A percentile compares a stretch with the other conserved stretches of the same genome.
Conservation (phyloP, 805 yeast genomes). For the Ogataea populi-albae region DNA sequence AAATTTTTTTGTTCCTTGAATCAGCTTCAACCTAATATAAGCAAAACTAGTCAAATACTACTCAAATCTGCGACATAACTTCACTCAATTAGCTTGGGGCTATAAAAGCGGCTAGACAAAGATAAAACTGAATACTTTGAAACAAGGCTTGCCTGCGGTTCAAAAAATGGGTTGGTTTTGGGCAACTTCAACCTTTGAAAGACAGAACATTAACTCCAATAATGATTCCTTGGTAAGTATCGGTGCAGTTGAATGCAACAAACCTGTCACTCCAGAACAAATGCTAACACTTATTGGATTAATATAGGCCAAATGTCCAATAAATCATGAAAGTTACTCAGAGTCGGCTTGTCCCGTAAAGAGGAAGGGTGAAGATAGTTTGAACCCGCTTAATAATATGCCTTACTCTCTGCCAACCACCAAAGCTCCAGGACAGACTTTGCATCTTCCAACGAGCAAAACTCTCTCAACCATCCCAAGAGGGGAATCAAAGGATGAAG, state of each 20-base stretch:
- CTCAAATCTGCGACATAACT: no score
- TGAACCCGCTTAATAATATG: slow-evolving; percentile 89
- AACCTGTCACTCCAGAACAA: background rate
- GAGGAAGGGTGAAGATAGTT: slow-evolving; percentile 31
- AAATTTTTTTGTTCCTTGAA: no score
- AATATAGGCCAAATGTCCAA: slow-evolving; percentile 26
- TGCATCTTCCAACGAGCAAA: slow-evolving; percentile 78
- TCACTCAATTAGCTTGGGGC: no score
- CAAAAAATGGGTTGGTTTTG: slow-evolving; percentile 77
- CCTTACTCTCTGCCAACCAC: slow-evolving; percentile 67
- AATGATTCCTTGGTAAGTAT: no score
- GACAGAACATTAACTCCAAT: slow-evolving; percentile 1
- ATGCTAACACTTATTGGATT: slow-evolving; percentile 1
- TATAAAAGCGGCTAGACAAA: no score
- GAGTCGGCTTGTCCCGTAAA: slow-evolving; percentile 34
- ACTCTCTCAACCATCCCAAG: slow-evolving; percentile 84
- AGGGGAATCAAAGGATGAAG: slow-evolving; percentile 61
- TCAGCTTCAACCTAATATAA: no score
- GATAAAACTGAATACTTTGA: no score
- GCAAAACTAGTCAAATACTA: no score
- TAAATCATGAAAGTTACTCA: slow-evolving; percentile 22
- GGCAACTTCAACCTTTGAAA: slow-evolving; percentile 45
- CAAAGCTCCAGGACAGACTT: slow-evolving; percentile 74
- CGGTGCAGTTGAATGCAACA: slow-evolving; percentile 2
- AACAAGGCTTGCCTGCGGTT: no score